Evolutionary conservation across 305 asterid species (phyloP).

Genomic region (Caryopteris hybrid): DNA sequence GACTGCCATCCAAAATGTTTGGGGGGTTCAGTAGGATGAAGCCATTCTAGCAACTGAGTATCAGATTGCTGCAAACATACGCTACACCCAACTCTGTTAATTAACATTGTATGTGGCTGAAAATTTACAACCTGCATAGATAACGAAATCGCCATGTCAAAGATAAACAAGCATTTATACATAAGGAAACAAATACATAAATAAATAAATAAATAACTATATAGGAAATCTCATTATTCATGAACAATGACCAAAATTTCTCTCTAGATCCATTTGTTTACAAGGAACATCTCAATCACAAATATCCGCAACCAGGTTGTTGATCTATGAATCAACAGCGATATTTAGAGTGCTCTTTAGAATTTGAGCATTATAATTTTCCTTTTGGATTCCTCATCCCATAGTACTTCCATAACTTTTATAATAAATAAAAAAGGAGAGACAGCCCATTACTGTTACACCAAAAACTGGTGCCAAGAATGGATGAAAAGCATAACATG

Average conservation of each 20-base stretch:
- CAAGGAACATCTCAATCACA: not conserved
- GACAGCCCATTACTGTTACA: not conserved
- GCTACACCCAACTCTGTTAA: slow-evolving; percentile 79
- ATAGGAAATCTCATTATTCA: slow-evolving; percentile 6
- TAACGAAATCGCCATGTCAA: slow-evolving; percentile 11
- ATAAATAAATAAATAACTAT: no score
- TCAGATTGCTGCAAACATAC: slow-evolving; percentile 78
- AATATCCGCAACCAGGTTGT: not conserved
- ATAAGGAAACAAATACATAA: not conserved
- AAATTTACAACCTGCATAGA: slow-evolving; percentile 85
- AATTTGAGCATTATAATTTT: not conserved
- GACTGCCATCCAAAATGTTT: slow-evolving; percentile 81
- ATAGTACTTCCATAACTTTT: not conserved
- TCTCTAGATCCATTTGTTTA: not conserved
- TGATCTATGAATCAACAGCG: not conserved
- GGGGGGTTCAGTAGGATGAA: slow-evolving; percentile 84
- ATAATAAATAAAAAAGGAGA: not conserved
- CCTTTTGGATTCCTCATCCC: not conserved
- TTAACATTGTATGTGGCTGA: slow-evolving; percentile 85
- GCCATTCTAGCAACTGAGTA: slow-evolving; percentile 71
- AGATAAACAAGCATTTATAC: not conserved
- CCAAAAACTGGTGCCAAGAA: not conserved
- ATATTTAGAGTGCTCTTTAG: not conserved
- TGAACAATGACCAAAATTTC: not conserved
- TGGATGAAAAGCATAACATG: no score